Conservation (phyloP, 2,329 filamentous ascomycete genomes). For the Venturia effusa region DNA sequence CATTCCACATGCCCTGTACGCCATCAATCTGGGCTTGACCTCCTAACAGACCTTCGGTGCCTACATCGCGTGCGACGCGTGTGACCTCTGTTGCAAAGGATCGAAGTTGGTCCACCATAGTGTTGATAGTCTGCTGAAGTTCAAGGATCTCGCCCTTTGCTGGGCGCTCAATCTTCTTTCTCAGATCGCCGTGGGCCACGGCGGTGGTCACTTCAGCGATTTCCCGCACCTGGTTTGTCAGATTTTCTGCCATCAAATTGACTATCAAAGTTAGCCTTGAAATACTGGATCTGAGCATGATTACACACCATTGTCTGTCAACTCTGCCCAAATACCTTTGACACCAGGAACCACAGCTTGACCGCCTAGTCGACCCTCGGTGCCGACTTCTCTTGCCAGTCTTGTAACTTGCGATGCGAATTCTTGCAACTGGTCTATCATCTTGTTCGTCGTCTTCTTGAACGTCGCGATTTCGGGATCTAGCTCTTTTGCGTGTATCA, state of each 20-base stretch:
- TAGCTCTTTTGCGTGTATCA: constrained; percentile 93
- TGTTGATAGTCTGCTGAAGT: constrained; percentile 77
- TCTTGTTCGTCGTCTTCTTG: constrained; percentile 96
- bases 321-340: constrained; percentile 93
- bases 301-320: constrained; percentile 51
- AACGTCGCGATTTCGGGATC: constrained; percentile 97
- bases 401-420: constrained; percentile 95
- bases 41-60: constrained; percentile 52
- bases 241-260: constrained; percentile 97
- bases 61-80: constrained; percentile 53
- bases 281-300: constrained; percentile 13
- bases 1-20: constrained; percentile 57
- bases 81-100: constrained; percentile 56
- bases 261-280: constrained; percentile 39
- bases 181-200: constrained; percentile 86
- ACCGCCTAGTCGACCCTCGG: constrained; percentile 85
- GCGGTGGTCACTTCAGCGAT: constrained; percentile 95
- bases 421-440: constrained; percentile 96
- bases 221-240: constrained; percentile 94
- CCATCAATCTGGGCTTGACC: constrained; percentile 55
- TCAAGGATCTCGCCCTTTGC: constrained; percentile 90
- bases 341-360: constrained; percentile 91
- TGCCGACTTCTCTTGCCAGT: constrained; percentile 90
- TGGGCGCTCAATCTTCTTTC: constrained; percentile 90
- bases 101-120: constrained; percentile 56